These are phyloP conservation scores for Diversispora epigaea DNA, from an alignment of 192 early-diverging fungal species.

Conservation along the genomic window DNA sequence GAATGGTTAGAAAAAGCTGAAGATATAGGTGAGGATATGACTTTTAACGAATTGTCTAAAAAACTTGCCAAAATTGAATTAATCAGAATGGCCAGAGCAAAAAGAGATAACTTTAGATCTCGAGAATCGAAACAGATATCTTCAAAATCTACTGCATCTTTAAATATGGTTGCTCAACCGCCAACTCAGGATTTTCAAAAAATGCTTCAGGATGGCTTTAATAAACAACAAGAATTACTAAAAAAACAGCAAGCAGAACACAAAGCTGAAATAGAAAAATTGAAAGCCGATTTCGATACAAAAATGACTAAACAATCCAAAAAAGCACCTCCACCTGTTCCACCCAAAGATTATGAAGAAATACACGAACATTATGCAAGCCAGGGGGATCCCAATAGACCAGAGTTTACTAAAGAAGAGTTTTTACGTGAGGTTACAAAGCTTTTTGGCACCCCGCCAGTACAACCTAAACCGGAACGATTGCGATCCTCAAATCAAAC, in stretches of 20 bases:
- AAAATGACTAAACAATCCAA: not conserved
- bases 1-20: not conserved
- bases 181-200: not conserved
- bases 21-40: no score
- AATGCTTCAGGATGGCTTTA: not conserved
- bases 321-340: not conserved
- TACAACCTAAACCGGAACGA: not conserved
- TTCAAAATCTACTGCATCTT: not conserved
- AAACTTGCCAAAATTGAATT: no score
- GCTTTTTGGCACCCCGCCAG: not conserved
- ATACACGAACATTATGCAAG: not conserved
- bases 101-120: not conserved
- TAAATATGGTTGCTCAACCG: no score
- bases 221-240: no score
- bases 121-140: not conserved
- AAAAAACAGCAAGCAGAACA: not conserved
- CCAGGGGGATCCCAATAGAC: not conserved
- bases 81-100: no score
- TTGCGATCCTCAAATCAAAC: not conserved
- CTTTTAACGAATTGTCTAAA: no score
- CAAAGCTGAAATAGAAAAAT: slow-evolving; percentile 6
- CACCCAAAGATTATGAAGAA: not conserved
- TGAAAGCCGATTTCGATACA: not conserved
- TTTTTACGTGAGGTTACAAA: not conserved
- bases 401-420: no score